Evolutionary conservation across 495 filamentous ascomycete genomes (phyloP).

Genomic region (Trichocladium uniseriatum): DNA sequence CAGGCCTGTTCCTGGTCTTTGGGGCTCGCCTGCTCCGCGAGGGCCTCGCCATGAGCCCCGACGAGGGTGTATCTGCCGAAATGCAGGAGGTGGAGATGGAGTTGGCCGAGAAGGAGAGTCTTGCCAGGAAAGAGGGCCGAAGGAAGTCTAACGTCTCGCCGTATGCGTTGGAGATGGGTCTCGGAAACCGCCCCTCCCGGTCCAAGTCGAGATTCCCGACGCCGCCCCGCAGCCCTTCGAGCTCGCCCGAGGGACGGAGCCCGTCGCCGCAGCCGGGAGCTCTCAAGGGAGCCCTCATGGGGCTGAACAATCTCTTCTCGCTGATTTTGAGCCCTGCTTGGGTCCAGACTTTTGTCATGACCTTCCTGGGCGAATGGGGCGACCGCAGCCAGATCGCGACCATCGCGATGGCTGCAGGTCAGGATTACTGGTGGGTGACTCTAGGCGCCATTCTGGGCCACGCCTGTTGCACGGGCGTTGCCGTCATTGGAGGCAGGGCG

Average conservation of each 20-base stretch:
- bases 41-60: slow-evolving; percentile 74
- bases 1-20: slow-evolving; percentile 78
- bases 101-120: slow-evolving; percentile 84
- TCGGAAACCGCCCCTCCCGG: slow-evolving; percentile 47
- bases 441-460: slow-evolving; percentile 82
- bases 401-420: slow-evolving; percentile 96
- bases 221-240: slow-evolving; percentile 50
- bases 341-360: slow-evolving; percentile 99
- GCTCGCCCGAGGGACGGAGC: slow-evolving; percentile 44
- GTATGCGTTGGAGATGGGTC: slow-evolving; percentile 56
- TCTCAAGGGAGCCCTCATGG: slow-evolving; percentile 35
- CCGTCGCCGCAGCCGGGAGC: slow-evolving; percentile 31
- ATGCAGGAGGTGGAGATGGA: slow-evolving; percentile 97
- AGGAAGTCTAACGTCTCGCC: slow-evolving; percentile 50
- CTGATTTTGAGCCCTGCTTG: slow-evolving; percentile 87
- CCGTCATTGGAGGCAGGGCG: slow-evolving; percentile 87
- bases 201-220: slow-evolving; percentile 52
- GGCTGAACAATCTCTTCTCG: slow-evolving; percentile 78
- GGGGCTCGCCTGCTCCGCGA: slow-evolving; percentile 79
- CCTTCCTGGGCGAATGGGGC: slow-evolving; percentile 96
- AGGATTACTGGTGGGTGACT: slow-evolving; percentile 99
- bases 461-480: slow-evolving; percentile 77
- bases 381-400: slow-evolving; percentile 97
- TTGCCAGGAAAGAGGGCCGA: slow-evolving; percentile 45
- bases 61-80: slow-evolving; percentile 85